Evolutionary conservation across 148 eudicot species (phyloP), one percentile per base, ranked within the genome.

Genomic region (Vaccinium darrowii): DNA sequence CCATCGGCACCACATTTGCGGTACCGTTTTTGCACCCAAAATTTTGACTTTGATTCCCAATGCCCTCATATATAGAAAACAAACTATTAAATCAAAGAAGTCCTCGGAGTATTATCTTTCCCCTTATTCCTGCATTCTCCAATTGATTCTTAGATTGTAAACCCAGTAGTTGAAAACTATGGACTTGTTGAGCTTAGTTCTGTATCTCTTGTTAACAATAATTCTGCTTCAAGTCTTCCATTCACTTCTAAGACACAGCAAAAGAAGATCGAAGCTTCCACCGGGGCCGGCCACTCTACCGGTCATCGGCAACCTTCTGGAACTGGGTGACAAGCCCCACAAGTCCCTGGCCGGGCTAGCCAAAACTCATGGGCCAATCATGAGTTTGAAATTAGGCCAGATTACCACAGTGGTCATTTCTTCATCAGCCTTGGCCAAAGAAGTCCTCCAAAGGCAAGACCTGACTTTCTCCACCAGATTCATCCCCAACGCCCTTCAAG

Each of bases 281-380:
- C 85, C 85, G 8, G 85, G 85, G 1, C 85, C 85, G 1, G 5
- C 5, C 0, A 82, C 79, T 0, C 30, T 86, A 0, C 88, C 88
- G 14, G 14, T 82, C 8, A 4, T 76, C 39, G 88, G 85, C 33
- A 83, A 83, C 85, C 85, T 82, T 10, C 81, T 78, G 23, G 71
- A 63, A 19, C 82, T 86, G 7, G 85, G 88, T 16, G 67, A 62
- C 82, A 76, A 86, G 16, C 88, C 88, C n/a, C 83, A 77, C 78
- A 21, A 77, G 60, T 86, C 85, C 52, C 30, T 78, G 13, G 88
- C 85, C 23, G 49, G 83, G 71, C 82, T 86, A 5, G 85, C 85
- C 18, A 78, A 86, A 81, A 57, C 36, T 19, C 43, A 86, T 4
- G 88, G 88, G 3, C 85, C 85, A 0, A 79, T 86, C 43, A 65